These are phyloP conservation scores for Cyanidioschyzon merolae DNA, from an alignment of 23 red algal genomes.

Conservation along the genomic window DNA sequence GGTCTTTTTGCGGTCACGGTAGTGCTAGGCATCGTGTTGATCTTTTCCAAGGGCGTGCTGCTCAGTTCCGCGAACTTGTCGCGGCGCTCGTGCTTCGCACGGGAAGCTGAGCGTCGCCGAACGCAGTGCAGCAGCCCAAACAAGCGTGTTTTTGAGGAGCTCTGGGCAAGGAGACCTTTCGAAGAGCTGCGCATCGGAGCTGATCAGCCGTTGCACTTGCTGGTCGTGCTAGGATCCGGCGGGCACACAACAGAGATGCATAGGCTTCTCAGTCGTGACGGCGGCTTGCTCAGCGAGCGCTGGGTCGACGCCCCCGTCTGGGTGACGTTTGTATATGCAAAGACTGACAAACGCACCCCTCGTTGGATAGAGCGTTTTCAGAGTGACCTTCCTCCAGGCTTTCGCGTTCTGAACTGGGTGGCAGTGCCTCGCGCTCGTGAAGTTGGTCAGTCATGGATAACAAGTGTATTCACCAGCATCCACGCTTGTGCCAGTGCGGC, in stretches of 20 bases:
- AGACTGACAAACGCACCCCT: not conserved
- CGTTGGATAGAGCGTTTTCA: not conserved
- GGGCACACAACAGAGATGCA: conserved; percentile 90
- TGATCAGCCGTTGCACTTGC: not conserved
- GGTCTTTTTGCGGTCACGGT: no score
- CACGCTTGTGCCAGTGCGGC: not conserved
- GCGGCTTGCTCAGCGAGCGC: not conserved
- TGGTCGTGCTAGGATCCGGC: conserved; percentile 73
- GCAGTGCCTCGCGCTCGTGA: conserved; percentile 47
- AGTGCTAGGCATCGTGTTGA: no score
- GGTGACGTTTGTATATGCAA: conserved; percentile 3
- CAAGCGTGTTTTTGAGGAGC: no score
- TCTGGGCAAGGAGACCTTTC: not conserved
- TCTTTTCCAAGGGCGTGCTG: not conserved
- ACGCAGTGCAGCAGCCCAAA: no score
- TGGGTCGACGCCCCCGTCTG: not conserved
- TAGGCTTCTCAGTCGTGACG: conserved; percentile 15
- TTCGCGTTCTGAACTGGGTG: not conserved
- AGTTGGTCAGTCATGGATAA: conserved; percentile 32
- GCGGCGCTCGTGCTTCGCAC: not conserved
- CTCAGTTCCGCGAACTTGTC: not conserved
- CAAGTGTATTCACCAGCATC: conserved; percentile 22
- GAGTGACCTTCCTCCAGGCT: not conserved
- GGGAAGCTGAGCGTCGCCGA: not conserved
- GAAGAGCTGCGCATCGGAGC: not conserved